Evolutionary conservation across 2,329 filamentous ascomycete genomes (phyloP), one percentile per base, ranked within the genome.

Genomic region (Trichoderma lentiforme): DNA sequence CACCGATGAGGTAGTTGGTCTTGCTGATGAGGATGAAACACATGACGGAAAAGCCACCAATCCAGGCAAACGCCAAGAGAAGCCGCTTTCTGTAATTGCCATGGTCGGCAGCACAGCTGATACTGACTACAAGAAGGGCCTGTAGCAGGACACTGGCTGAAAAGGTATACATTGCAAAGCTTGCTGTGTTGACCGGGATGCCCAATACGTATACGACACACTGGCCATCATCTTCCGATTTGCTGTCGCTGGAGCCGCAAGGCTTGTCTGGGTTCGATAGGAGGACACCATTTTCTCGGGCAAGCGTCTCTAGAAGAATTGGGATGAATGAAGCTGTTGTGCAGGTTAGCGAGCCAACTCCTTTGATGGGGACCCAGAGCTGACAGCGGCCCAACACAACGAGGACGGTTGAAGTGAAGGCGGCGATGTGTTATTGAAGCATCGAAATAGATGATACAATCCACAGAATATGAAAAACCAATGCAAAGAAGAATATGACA

Each of bases 121-220:
- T 97, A 78, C 94, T 97, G 74, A 99, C 94, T 57, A 99, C 97
- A 34, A 98, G 84, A 32, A 98, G 82, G 1, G 95, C 93, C 80
- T 99, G 96, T 12, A 98, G 81, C 24, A 98, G 82, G 1, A 99
- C 96, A 79, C 93, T 97, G 78, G 97, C 85, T 72, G 94, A 97
- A 82, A 99, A 99, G 2, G 94, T 98, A 83, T 98, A 98, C 94
- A 98, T 97, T 80, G 94, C 95, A 81, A 98, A 98, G 81, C 93
- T 97, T 43, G 95, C 95, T 1, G 95, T 98, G 82, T 98, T 98
- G 83, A 99, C 91, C 78, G 97, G 91, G 73, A 92, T 81, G 6
- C 95, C 95, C 28, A 97, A 84, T 6, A 98, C 85, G 74, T 91
- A 89, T 72, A 98, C 90, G 73, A 98, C 85, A 79, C 96, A 99